Conservation (phyloP, 257 asterid species). For the Solanum corneliomulleri region DNA sequence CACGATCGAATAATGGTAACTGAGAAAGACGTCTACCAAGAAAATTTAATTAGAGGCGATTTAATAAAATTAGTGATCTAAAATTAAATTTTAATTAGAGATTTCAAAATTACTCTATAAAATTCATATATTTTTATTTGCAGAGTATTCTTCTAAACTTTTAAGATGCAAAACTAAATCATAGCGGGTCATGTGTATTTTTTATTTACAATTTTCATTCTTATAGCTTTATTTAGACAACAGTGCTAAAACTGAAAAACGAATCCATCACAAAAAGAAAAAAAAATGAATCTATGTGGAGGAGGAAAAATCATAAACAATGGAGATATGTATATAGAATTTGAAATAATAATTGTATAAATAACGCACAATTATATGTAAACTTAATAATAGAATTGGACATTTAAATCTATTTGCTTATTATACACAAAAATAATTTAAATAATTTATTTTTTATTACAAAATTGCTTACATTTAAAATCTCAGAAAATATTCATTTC, state of each 20-base stretch:
- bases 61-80: not conserved
- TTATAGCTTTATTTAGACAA: not conserved
- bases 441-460: not conserved
- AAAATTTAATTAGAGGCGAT: not conserved
- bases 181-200: not conserved
- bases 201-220: not conserved
- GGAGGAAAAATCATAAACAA: not conserved
- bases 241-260: not conserved
- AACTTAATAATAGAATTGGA: not conserved
- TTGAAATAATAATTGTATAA: not conserved
- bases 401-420: not conserved
- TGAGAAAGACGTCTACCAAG: not conserved
- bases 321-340: not conserved
- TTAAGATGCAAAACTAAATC: not conserved
- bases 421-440: too few species aligned
- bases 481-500: not conserved
- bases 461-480: not conserved
- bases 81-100: not conserved
- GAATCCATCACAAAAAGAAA: not conserved
- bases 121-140: not conserved
- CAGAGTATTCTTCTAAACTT: not conserved
- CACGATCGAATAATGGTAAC: not conserved
- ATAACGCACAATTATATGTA: not conserved
- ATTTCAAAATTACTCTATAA: not conserved
- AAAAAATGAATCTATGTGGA: not conserved